Percentiles rank a stretch among this genome's conserved stretches.
phyloP scores from a whole-genome alignment of 163 green algal species.

The Chlamydomonas reinhardtii region DNA sequence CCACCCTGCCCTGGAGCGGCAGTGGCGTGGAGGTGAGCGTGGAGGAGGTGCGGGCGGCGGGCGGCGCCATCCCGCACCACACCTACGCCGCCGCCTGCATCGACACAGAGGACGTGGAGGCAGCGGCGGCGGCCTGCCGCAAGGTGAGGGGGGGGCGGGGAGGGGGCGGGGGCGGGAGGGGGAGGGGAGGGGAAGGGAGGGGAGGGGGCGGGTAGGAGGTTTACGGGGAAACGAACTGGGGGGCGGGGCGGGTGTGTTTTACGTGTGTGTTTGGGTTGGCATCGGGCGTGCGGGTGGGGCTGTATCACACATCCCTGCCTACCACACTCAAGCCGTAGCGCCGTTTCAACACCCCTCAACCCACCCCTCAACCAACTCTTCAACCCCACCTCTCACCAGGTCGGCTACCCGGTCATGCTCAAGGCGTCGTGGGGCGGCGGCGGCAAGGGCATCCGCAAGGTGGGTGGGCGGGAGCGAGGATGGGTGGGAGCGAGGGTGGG shows the following conservation, averaged over 20 bases:
- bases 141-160: conserved; percentile 45
- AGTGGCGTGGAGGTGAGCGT: conserved; percentile 68
- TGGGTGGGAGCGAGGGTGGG: not conserved
- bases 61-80: conserved; percentile 70
- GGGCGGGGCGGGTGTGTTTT: no score
- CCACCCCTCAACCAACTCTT: no score
- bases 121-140: conserved; percentile 84
- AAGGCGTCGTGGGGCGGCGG: conserved; percentile 97
- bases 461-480: conserved; percentile 38
- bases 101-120: conserved; percentile 81
- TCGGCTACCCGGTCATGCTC: conserved; percentile 97
- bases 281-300: no score
- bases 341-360: no score
- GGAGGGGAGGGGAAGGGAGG: no score
- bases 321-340: not conserved
- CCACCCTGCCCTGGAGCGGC: conserved; percentile 95
- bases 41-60: conserved; percentile 47
- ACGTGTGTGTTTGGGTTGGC: no score
- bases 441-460: conserved; percentile 98
- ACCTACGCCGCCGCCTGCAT: conserved; percentile 79
- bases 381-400: not conserved
- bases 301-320: no score
- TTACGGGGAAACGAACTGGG: no score
- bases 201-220: no score
- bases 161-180: no score